Evolutionary conservation across 164 flowering plant species (phyloP), one percentile per base, ranked within the genome.

Genomic region (Vitis rupestris): DNA sequence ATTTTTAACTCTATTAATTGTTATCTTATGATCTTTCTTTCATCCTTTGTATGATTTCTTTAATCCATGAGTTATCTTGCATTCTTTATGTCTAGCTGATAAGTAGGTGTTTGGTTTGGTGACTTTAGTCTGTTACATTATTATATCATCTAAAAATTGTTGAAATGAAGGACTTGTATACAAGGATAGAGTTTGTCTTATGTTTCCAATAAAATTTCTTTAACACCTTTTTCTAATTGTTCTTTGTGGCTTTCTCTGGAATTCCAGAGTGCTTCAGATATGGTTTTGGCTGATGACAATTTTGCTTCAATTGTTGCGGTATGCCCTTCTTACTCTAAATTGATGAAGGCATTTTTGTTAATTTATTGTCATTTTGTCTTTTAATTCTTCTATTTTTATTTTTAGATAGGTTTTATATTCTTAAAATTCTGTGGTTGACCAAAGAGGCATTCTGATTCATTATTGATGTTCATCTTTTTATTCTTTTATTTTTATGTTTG

Each of bases 261-360:
- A 52, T 78, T 76, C 50, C 92, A 95, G 99, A 95, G 99, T 86
- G 99, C 99, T 73, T 89, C 99, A 50, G 99, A 95, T 76, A 93
- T 95, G 99, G 99, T 95, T 66, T 80, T 95, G 84, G 97, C 97
- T 47, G 98, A 95, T 85, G 99, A 95, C 79, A 95, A 95, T 79
- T 95, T 95, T 80, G 98, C 99, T 66, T 80, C 99, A 44, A 90
- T 95, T 83, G 97, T 95, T 78, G 98, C 98, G 81, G 99, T 95
- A 87, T 68, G 88, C 64, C 67, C 52, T 16, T 59, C 49, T 23
- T 62, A 66, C 48, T 53, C 30, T 12, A 49, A 17, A 29, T 10
- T 57, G 60, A 58, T 30, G 17, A 3, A 61, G 16, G n/a, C 0
- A 5, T 30, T 14, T 62, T 67, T 16, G 10, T 29, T 23, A 23